Percentiles rank a stretch among this genome's conserved stretches.
Evolutionary conservation across 2,329 filamentous ascomycete species (phyloP).

Genomic region (Lasiodiplodia gonubiensis): DNA sequence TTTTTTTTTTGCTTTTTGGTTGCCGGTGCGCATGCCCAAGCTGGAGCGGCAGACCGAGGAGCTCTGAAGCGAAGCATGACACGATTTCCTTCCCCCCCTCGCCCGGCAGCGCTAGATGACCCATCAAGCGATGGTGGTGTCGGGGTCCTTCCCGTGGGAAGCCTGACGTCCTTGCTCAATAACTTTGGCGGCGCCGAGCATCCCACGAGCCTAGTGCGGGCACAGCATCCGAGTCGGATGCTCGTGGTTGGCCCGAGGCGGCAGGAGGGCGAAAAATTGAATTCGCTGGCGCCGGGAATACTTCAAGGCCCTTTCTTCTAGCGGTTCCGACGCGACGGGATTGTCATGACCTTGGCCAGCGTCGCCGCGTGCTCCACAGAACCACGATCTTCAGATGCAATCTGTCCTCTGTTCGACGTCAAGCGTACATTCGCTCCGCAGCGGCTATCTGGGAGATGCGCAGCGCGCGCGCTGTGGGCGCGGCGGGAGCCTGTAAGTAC

Average conservation of each 20-base stretch:
- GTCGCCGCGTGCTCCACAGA: slow-evolving; percentile 5
- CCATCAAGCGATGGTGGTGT: slow-evolving; percentile 16
- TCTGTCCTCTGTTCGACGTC: slow-evolving; percentile 25
- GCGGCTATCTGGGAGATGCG: slow-evolving; percentile 23
- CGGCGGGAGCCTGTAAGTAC: slow-evolving; percentile 27
- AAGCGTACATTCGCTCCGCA: slow-evolving; percentile 21
- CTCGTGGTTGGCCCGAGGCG: slow-evolving; percentile 19
- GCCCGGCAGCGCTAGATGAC: neutral
- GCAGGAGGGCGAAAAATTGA: slow-evolving; percentile 24
- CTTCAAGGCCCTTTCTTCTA: slow-evolving; percentile 22
- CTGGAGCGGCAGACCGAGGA: slow-evolving; percentile 5
- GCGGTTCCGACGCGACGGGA: slow-evolving; percentile 12
- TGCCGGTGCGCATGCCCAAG: slow-evolving; percentile 12
- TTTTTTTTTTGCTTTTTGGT: slow-evolving; percentile 26
- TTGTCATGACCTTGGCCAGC: neutral
- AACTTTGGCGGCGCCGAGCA: slow-evolving; percentile 15
- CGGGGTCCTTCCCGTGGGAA: slow-evolving; percentile 9
- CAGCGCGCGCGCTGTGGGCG: slow-evolving; percentile 21
- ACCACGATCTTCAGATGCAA: slow-evolving; percentile 27
- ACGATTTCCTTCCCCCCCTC: neutral
- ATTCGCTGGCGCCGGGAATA: slow-evolving; percentile 23
- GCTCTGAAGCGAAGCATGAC: slow-evolving; percentile 2
- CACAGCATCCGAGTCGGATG: slow-evolving; percentile 16
- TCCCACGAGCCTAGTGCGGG: slow-evolving; percentile 9
- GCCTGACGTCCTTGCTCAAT: slow-evolving; percentile 14